Base-by-base conservation (phyloP, 2,329 filamentous ascomycete species). In the Fusarium sp. region DNA sequence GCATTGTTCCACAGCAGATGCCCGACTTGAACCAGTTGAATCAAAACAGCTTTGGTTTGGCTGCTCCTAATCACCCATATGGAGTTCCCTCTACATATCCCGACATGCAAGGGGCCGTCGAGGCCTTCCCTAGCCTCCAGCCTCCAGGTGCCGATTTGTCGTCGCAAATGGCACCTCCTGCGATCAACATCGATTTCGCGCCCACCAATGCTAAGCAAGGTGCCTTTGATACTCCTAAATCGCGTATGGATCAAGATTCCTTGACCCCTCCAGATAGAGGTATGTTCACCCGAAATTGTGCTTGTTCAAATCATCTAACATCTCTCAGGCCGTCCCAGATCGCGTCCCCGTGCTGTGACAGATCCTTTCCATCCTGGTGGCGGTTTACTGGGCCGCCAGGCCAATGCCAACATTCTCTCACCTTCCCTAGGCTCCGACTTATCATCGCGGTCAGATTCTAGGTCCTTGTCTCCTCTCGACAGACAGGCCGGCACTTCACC, bases 121-220 rank as follows among this genome's bases (percentile, higher is more conserved):
- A 89, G 71, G 81, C 86, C 9, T 90, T 89, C 71, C 85, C 87
- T 7, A 78, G 82, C 31, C 78, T 89, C 18, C 81, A 84, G 57
- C 81, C 84, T 24, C 78, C 79, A n/a, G 81, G 81, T 24, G 78
- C 81, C 31, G 92, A 95, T 59, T 87, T 92, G 77, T 88, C 89
- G 28, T 60, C 67, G 7, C 90, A 92, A 71, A 96, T 97, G 91
- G 92, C 91, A 5, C 93, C 95, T n/a, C 95, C 95, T 1, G 93
- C 95, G 52, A 98, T 98, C 80, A 97, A 96, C 76, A 96, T 98
- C 73, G 93, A 97, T 77, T 94, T 93, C 78, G 95, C 94, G 17
- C 95, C 95, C 24, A 90, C 90, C 88, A 92, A 53, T 83, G 87
- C 60, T 34, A 79, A 78, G 63, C 72, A 71, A 28, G 73, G 69